Evolutionary conservation across 768 basidiomycete genomes (phyloP), one percentile per base, ranked within the genome.

Genomic region (Lactifluus rugatus): DNA sequence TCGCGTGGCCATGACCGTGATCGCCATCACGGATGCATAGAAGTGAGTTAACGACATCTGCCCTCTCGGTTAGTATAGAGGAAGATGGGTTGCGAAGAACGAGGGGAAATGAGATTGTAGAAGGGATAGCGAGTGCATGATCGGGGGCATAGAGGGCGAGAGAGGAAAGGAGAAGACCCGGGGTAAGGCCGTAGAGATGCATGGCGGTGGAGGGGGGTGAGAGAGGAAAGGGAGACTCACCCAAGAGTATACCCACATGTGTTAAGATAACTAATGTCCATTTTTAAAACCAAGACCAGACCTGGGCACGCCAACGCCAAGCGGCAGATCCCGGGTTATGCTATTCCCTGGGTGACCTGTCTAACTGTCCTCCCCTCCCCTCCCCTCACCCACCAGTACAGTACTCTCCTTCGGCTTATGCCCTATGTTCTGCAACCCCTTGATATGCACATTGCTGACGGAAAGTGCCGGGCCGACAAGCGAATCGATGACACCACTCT

Each of bases 1-100:
- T 21, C 11, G 74, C 71, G 66, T 81, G 74, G 32, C 59, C 64
- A 60, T 79, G 80, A 56, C 72, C 74, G 16, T 62, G 23, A 19
- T 37, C 47, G 21, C 39, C 50, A 44, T 54, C 54, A 7, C 60
- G 50, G 13, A 5, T 37, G 19, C 32, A 50, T 10, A 60, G 36
- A 44, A 41, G 36, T 32, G 39, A 14, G 45, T 2, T n/a, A 10
- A 17, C 9, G 13, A 39, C 31, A 39, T 21, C 28, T 31, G 17
- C 14, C 39, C 42, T 59, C 25, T n/a, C 10, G 17, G 45, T 31
- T 5, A 53, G n/a, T n/a, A n/a, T n/a, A n/a, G n/a, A n/a, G 13
- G 28, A 44, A 34, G 46, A 46, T 4, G 53, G 54, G 42, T 52
- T 49, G 16, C 54, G 48, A 11, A 14, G 9, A 28, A 39, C 26